Evolutionary conservation across 768 basidiomycete genomes (phyloP), one percentile per base, ranked within the genome.

Genomic region (Amanita rimosa): DNA sequence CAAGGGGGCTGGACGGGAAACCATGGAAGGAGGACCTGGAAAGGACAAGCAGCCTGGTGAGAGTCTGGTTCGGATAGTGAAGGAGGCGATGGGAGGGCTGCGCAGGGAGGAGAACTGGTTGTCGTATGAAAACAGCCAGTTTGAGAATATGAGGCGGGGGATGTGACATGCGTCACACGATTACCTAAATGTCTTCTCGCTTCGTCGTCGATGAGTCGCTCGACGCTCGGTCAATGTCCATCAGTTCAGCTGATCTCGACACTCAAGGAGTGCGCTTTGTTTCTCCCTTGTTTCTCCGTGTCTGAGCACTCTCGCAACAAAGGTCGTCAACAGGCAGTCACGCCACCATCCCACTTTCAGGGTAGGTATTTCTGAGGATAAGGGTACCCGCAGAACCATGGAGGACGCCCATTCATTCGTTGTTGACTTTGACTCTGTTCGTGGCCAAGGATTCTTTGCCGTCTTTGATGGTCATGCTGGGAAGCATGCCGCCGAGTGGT

Each of bases 401-500:
- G 96, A 98, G 66, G 96, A 98, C 62, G 81, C 91, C 6, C 93
- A 98, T 63, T 91, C 92, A 19, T 96, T 97, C 59, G 82, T 98
- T 51, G 86, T 94, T 53, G 94, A 98, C 62, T 99, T 88, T 63
- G 92, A 81, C 33, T 79, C 81, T 31, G 73, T 98, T 16, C 79
- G 85, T 38, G 96, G 96, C 0, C 96, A 99, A 62, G 96, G 94
- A 6, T 98, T 96, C 72, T 98, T 95, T 63, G 95, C 95, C 5
- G 81, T 99, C 39, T 99, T 98, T 58, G 96, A 99, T 58, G 96
- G 96, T 2, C 96, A 99, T 62, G 96, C 96, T 1, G 96, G 96
- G 14, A 98, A 95, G 63, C 90, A 97, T 58, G 94, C 95, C 29
- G 96, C 96, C 22, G 96, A 99, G 64, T 98, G 95, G 94, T 98